These are phyloP conservation scores for Rehmannia glutinosa DNA, from an alignment of 257 asterid genomes.

Conservation along the genomic window DNA sequence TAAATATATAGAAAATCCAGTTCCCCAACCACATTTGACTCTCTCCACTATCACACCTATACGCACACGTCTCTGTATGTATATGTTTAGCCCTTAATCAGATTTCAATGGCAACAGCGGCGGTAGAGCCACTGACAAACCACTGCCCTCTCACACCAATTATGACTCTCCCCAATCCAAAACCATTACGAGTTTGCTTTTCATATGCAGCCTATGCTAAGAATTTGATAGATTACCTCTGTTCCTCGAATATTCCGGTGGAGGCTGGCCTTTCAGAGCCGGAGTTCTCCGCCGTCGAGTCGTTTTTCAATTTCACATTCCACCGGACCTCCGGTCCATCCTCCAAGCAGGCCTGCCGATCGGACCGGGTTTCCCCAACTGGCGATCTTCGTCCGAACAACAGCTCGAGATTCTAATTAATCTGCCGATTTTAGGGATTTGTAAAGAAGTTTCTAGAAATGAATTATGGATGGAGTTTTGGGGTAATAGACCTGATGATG, in stretches of 20 bases:
- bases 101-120: slow-evolving; percentile 28
- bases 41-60: background rate
- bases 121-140: slow-evolving; percentile 5
- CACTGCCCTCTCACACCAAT: slow-evolving; percentile 8
- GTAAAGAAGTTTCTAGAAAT: too few species aligned
- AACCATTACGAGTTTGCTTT: too few species aligned
- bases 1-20: slow-evolving; percentile 1
- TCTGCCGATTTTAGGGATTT: too few species aligned
- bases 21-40: background rate
- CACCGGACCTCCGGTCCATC: slow-evolving; percentile 79
- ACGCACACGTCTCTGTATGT: background rate
- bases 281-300: slow-evolving; percentile 57
- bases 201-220: too few species aligned
- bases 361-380: slow-evolving; percentile 78
- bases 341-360: slow-evolving; percentile 82
- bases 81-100: slow-evolving; percentile 6
- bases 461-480: too few species aligned
- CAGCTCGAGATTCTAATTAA: too few species aligned
- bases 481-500: too few species aligned
- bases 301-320: slow-evolving; percentile 45
- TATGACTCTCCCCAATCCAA: too few species aligned
- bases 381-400: too few species aligned
- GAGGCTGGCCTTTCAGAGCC: slow-evolving; percentile 59
- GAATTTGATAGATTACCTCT: too few species aligned
- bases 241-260: slow-evolving; percentile 48